phyloP scores from a whole-genome alignment of 352 stramenopile genomes.

The Pythium graminicola region DNA sequence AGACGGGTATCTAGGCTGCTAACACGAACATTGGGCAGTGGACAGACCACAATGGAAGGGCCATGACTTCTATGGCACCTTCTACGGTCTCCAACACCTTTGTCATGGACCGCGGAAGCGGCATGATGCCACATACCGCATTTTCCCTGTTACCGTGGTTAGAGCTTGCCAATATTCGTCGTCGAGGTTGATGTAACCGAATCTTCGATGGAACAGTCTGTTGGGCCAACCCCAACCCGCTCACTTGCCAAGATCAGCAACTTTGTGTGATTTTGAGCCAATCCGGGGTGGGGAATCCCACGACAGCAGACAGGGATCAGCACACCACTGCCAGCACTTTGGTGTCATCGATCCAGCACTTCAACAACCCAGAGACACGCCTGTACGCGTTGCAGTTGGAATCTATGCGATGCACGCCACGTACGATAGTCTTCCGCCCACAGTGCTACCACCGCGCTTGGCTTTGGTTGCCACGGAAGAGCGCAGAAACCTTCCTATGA shows the following conservation, averaged over 20 bases:
- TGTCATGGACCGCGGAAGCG: too few relatives aligned
- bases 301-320: not conserved
- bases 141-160: too few relatives aligned
- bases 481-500: too few relatives aligned
- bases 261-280: constrained; percentile 3
- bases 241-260: constrained; percentile 6
- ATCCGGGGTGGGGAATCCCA: not conserved
- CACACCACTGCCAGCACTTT: constrained; percentile 1
- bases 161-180: too few relatives aligned
- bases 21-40: not conserved
- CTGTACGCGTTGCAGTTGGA: too few relatives aligned
- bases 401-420: constrained; percentile 5
- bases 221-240: constrained; percentile 19
- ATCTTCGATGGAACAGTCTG: constrained; percentile 30
- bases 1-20: not conserved
- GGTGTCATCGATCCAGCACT: constrained; percentile 20
- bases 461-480: too few relatives aligned
- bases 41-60: too few relatives aligned
- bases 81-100: too few relatives aligned
- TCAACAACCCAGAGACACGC: constrained; percentile 20
- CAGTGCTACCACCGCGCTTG: too few relatives aligned
- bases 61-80: too few relatives aligned
- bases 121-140: too few relatives aligned
- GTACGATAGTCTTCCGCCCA: constrained; percentile 8
- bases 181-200: constrained; percentile 24